phyloP scores from a whole-genome alignment of 2,329 filamentous ascomycete species.

The Neocucurbitaria cava region DNA sequence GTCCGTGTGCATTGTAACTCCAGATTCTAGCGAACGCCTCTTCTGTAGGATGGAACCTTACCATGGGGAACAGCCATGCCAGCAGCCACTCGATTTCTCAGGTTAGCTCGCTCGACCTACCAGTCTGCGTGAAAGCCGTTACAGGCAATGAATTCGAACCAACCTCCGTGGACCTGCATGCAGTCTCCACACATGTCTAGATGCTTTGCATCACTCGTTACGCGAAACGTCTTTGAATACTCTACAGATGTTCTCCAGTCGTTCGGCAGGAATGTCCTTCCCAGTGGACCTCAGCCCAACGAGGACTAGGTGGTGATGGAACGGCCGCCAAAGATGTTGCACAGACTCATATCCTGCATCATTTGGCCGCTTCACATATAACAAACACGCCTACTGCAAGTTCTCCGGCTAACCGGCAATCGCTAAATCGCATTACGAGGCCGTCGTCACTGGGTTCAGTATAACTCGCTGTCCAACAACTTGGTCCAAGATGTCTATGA shows the following conservation, averaged over 20 bases:
- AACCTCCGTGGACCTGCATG: slow-evolving; percentile 21
- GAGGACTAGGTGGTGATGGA: slow-evolving; percentile 16
- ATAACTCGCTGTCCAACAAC: not conserved
- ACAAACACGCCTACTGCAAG: slow-evolving; percentile 1
- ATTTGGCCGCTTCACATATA: slow-evolving; percentile 6
- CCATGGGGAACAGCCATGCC: slow-evolving; percentile 28
- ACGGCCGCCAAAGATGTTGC: slow-evolving; percentile 14
- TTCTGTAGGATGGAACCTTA: slow-evolving; percentile 37
- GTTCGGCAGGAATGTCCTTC: slow-evolving; percentile 21
- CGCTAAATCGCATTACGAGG: slow-evolving; percentile 1
- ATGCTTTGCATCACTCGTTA: slow-evolving; percentile 23
- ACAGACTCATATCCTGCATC: slow-evolving; percentile 4
- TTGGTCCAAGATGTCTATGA: not conserved
- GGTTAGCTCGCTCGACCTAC: slow-evolving; percentile 19
- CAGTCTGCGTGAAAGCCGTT: slow-evolving; percentile 1
- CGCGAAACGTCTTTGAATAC: slow-evolving; percentile 21
- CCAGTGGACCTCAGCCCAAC: slow-evolving; percentile 2
- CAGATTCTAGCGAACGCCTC: slow-evolving; percentile 37
- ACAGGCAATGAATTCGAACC: slow-evolving; percentile 2
- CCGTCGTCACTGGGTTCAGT: slow-evolving; percentile 1
- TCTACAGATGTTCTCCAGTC: slow-evolving; percentile 10
- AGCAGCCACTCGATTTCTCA: slow-evolving; percentile 24
- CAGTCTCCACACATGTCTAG: slow-evolving; percentile 12
- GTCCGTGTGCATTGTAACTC: slow-evolving; percentile 42
- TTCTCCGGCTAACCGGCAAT: not conserved